phyloP scores from a whole-genome alignment of 176 grass and related monocot genomes.

The Oryza glumipatula region DNA sequence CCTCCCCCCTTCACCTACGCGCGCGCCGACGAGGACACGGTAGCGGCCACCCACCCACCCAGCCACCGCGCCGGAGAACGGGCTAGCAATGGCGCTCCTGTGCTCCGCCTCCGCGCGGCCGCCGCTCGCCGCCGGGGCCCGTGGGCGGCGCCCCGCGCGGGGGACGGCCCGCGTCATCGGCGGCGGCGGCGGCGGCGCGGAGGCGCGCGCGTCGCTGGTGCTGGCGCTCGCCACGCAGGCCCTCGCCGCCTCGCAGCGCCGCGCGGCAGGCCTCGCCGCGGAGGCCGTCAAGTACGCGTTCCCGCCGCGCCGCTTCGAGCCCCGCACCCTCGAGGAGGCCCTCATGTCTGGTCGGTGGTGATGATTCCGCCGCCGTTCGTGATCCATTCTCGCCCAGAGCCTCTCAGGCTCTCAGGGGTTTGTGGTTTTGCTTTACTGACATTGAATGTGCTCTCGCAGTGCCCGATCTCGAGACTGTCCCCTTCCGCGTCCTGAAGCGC shows the following conservation, averaged over 20 bases:
- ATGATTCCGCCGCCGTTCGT: not conserved
- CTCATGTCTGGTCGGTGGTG: constrained; percentile 80
- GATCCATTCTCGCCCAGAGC: not conserved
- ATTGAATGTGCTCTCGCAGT: constrained; percentile 30
- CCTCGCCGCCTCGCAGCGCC: constrained; percentile 57
- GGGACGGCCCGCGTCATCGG: constrained; percentile 33
- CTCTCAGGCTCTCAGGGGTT: not conserved
- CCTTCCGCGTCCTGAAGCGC: constrained; percentile 64
- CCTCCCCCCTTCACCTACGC: not conserved
- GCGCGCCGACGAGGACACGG: not conserved
- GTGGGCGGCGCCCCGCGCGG: constrained; percentile 15
- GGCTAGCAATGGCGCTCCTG: constrained; percentile 50
- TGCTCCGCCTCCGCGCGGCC: constrained; percentile 38
- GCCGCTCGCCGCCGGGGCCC: not conserved
- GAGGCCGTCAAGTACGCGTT: constrained; percentile 77
- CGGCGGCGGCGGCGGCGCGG: constrained; percentile 45
- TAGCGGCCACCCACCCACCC: not conserved
- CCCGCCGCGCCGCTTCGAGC: constrained; percentile 63
- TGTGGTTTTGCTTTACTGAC: not conserved
- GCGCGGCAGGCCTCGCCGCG: constrained; percentile 56
- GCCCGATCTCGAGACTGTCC: constrained; percentile 83
- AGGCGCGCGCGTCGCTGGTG: constrained; percentile 71
- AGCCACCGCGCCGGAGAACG: not conserved
- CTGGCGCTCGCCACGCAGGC: constrained; percentile 78
- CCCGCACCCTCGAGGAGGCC: constrained; percentile 75